Evolutionary conservation across 2,329 filamentous ascomycete genomes (phyloP), one percentile per base, ranked within the genome.

Genomic region (Purpureocillium takamizusanense): DNA sequence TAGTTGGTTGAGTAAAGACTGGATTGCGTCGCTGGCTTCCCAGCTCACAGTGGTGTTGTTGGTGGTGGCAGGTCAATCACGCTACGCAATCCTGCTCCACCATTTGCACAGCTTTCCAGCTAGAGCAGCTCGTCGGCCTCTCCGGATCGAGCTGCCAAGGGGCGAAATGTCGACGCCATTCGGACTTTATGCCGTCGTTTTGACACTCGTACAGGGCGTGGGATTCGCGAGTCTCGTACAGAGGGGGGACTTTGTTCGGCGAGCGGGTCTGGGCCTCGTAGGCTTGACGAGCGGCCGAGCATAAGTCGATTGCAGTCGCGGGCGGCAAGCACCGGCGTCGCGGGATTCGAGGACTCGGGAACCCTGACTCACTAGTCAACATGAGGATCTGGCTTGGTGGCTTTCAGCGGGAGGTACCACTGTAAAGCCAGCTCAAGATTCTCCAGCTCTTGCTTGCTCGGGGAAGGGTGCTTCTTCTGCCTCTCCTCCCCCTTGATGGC

Each of bases 381-480:
- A 18, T 56, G 51, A 11, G 50, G 42, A 3, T 46, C 29, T 6
- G 39, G 37, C 3, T 42, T 45, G 17, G 42, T 31, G 12, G 44
- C 41, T 23, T 48, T 48, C 4, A 53, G 39, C 17, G 45, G 42
- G 9, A 48, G 46, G 36, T 62, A 63, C 15, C 51, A 49, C 37
- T 52, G 54, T 14, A 67, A 55, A 2, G 57, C 59, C 25, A 44
- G 40, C 35, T 61, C 58, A 17, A 67, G 49, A n/a, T 57, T 49
- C 35, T 65, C 56, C 16, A 69, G 48, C 9, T 56, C 58, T 23
- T 54, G 51, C 41, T 67, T 67, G 50, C 59, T 66, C 3, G 66
- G 65, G 3, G 65, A 68, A 6, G 65, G 66, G 30, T 69, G 65
- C 40, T 68, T 69, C 52, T 69, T 69, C 13, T 53, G 48, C 31